Conservation (phyloP, 768 basidiomycete genomes). For the Trametes meyenii region DNA sequence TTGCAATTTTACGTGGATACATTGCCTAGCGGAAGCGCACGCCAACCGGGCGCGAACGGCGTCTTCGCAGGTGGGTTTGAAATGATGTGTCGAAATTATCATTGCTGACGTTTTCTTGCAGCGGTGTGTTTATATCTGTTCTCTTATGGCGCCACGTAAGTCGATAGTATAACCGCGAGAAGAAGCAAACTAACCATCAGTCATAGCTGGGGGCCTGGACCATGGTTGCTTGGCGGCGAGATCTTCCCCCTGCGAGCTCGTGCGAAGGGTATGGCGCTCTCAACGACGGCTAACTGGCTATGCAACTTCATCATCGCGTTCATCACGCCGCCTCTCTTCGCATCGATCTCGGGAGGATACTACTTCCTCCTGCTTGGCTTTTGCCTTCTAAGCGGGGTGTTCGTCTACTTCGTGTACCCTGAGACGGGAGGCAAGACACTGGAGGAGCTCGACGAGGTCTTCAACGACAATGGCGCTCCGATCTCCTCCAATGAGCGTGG, state of each 20-base stretch:
- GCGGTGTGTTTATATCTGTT: conserved; percentile 61
- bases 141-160: conserved; percentile 54
- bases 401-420: conserved; percentile 52
- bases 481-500: neutral
- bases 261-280: conserved; percentile 38
- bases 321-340: conserved; percentile 62
- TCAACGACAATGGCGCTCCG: conserved; percentile 39
- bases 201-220: conserved; percentile 37
- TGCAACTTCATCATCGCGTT: conserved; percentile 48
- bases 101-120: neutral
- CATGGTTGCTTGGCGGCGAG: conserved; percentile 38
- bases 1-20: conserved; percentile 50
- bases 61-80: conserved; percentile 34
- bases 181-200: neutral
- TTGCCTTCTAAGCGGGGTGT: conserved; percentile 45
- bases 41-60: conserved; percentile 39
- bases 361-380: conserved; percentile 55
- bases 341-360: conserved; percentile 48
- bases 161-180: neutral
- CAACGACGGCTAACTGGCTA: conserved; percentile 36
- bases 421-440: conserved; percentile 51
- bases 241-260: conserved; percentile 37
- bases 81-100: too few species aligned
- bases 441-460: conserved; percentile 53
- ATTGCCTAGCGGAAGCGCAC: conserved; percentile 38